Evolutionary conservation across 2,329 filamentous ascomycete species (phyloP).

Genomic region (Alternaria infectoria): DNA sequence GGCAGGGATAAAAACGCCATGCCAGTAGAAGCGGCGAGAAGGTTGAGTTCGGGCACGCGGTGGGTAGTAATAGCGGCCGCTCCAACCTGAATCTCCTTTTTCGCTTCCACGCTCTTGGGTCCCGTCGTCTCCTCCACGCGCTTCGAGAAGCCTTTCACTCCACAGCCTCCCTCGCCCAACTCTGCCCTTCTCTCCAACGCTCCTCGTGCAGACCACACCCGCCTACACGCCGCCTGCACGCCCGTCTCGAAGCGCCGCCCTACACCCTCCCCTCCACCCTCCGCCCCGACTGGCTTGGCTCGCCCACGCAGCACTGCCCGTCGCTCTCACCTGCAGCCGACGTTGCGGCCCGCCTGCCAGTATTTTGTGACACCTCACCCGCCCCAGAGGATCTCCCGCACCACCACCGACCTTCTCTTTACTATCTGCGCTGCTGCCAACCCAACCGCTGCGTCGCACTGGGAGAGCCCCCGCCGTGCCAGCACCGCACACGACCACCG

Average conservation of each 20-base stretch:
- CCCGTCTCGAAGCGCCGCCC: background rate
- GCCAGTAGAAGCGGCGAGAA: conserved; percentile 35
- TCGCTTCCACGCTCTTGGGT: conserved; percentile 43
- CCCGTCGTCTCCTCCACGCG: conserved; percentile 40
- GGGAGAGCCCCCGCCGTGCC: conserved; percentile 36
- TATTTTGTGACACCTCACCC: conserved; percentile 40
- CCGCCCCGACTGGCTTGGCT: conserved; percentile 12
- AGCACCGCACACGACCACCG: conserved; percentile 20
- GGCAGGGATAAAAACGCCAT: conserved; percentile 28
- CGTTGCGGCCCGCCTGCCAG: conserved; percentile 35
- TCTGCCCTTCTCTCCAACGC: background rate
- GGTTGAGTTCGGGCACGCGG: conserved; percentile 34
- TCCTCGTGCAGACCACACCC: background rate
- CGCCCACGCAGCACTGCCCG: conserved; percentile 20
- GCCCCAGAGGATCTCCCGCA: conserved; percentile 34
- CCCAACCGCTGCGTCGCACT: conserved; percentile 18
- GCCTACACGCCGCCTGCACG: background rate
- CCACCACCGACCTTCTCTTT: conserved; percentile 11
- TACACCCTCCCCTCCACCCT: background rate
- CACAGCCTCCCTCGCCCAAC: conserved; percentile 12
- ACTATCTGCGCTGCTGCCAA: background rate
- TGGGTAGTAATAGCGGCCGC: conserved; percentile 43
- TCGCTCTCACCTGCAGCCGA: conserved; percentile 41
- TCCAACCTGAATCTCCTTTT: conserved; percentile 43
- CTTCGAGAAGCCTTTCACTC: conserved; percentile 39